Conservation (phyloP, 2,329 filamentous ascomycete species). For the Xenoacremonium recifei region DNA sequence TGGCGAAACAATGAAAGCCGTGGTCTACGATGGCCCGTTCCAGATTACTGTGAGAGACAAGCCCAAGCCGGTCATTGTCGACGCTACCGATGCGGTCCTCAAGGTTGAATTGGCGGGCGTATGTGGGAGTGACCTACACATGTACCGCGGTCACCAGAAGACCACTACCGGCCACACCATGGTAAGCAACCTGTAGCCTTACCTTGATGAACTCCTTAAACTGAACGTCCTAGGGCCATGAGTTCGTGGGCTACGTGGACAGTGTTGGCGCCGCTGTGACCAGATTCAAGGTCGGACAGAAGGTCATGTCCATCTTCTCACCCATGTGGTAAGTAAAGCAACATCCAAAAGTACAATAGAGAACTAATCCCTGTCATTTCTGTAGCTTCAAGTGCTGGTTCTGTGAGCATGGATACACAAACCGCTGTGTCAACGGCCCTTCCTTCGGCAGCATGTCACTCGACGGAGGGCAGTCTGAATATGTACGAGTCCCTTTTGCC, state of each 20-base stretch:
- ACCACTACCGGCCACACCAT: conserved; percentile 7
- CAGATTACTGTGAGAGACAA: conserved; percentile 3
- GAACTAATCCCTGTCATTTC: too few relatives aligned
- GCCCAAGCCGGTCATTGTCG: conserved; percentile 1
- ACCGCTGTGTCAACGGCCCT: neutral
- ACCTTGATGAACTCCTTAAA: too few relatives aligned
- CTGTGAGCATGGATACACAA: conserved; percentile 1
- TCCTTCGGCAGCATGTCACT: neutral
- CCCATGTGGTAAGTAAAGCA: neutral
- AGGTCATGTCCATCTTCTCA: neutral
- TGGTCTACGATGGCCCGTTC: conserved; percentile 6
- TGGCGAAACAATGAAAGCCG: conserved; percentile 10
- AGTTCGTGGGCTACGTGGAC: conserved; percentile 5
- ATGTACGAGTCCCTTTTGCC: conserved; percentile 6
- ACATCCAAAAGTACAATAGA: too few relatives aligned
- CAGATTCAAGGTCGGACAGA: neutral
- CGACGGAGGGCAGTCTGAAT: conserved; percentile 11
- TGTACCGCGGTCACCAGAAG: conserved; percentile 11
- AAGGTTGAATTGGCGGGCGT: conserved; percentile 4
- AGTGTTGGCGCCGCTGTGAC: conserved; percentile 2
- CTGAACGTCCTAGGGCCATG: conserved; percentile 4
- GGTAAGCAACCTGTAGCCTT: too few relatives aligned
- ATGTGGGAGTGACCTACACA: conserved; percentile 12
- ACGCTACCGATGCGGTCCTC: conserved; percentile 7
- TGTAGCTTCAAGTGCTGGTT: too few relatives aligned